phyloP scores from a whole-genome alignment of 2,329 filamentous ascomycete genomes.

The Microcyclosporella mali region DNA sequence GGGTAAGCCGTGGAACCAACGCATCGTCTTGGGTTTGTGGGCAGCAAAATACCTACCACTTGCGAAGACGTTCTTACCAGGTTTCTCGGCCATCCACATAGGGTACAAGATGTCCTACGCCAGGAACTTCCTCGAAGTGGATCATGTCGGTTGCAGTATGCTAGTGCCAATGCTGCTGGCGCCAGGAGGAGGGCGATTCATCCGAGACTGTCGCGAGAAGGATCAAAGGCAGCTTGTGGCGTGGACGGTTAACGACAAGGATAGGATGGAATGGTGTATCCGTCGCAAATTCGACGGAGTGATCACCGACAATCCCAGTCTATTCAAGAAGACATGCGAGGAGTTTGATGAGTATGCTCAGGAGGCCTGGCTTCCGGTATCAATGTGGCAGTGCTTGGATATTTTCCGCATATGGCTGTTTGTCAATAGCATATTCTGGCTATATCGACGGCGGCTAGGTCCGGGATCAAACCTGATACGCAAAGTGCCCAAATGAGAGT shows the following conservation, averaged over 20 bases:
- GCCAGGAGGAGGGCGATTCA: slow-evolving; percentile 60
- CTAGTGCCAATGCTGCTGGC: slow-evolving; percentile 62
- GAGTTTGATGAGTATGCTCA: slow-evolving; percentile 33
- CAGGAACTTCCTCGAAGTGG: slow-evolving; percentile 60
- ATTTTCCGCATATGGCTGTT: slow-evolving; percentile 16
- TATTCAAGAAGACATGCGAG: slow-evolving; percentile 57
- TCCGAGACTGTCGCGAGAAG: slow-evolving; percentile 37
- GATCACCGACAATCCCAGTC: slow-evolving; percentile 73
- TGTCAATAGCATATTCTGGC: slow-evolving; percentile 15
- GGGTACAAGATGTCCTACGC: slow-evolving; percentile 63
- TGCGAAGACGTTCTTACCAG: slow-evolving; percentile 56
- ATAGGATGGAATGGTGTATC: slow-evolving; percentile 77
- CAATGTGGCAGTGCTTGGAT: slow-evolving; percentile 11
- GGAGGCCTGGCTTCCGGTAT: slow-evolving; percentile 11
- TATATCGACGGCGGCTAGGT: slow-evolving; percentile 12
- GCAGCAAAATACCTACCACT: slow-evolving; percentile 65
- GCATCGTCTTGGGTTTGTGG: slow-evolving; percentile 80
- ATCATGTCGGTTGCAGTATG: slow-evolving; percentile 73
- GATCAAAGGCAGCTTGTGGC: slow-evolving; percentile 59
- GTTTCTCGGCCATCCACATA: slow-evolving; percentile 61
- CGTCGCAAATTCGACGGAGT: slow-evolving; percentile 65
- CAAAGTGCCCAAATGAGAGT: slow-evolving; percentile 6
- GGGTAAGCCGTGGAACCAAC: slow-evolving; percentile 58
- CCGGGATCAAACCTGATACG: slow-evolving; percentile 11
- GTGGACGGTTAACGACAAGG: slow-evolving; percentile 81